phyloP scores from a whole-genome alignment of 2,329 filamentous ascomycete genomes.

The Venturia oleaginea region DNA sequence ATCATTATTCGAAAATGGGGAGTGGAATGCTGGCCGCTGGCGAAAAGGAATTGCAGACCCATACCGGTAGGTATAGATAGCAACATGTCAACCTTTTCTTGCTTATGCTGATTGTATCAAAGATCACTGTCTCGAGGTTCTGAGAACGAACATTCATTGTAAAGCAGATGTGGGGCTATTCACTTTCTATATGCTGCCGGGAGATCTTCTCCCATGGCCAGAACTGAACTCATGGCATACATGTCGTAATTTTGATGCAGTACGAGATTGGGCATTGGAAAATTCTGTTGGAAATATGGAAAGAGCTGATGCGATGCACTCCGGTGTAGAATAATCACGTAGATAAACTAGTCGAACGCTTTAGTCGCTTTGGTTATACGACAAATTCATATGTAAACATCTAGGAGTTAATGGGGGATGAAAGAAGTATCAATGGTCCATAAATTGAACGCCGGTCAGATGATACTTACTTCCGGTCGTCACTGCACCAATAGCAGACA shows the following conservation, averaged over 20 bases:
- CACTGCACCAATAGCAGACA: too few relatives aligned
- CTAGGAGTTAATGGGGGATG: too few relatives aligned
- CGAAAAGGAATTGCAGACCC: neutral
- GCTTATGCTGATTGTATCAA: neutral
- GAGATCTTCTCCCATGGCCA: conserved; percentile 6
- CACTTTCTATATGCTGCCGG: conserved; percentile 7
- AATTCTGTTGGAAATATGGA: conserved; percentile 10
- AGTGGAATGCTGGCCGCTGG: neutral
- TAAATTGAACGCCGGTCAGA: too few relatives aligned
- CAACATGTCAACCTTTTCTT: neutral
- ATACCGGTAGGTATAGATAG: conserved; percentile 7
- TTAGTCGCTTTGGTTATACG: too few relatives aligned
- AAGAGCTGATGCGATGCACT: neutral
- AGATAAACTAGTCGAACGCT: too few relatives aligned
- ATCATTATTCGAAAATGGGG: conserved; percentile 1
- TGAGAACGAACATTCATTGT: conserved; percentile 2
- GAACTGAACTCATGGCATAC: conserved; percentile 8
- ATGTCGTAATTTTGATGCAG: neutral
- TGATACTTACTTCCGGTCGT: too few relatives aligned
- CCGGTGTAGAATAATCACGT: neutral
- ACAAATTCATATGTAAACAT: too few relatives aligned
- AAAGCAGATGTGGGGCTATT: conserved; percentile 8
- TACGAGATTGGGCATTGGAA: conserved; percentile 5
- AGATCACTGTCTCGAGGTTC: conserved; percentile 10
- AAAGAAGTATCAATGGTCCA: too few relatives aligned